phyloP scores from a whole-genome alignment of 257 asterid species.

The Ajuga chamaepitys region DNA sequence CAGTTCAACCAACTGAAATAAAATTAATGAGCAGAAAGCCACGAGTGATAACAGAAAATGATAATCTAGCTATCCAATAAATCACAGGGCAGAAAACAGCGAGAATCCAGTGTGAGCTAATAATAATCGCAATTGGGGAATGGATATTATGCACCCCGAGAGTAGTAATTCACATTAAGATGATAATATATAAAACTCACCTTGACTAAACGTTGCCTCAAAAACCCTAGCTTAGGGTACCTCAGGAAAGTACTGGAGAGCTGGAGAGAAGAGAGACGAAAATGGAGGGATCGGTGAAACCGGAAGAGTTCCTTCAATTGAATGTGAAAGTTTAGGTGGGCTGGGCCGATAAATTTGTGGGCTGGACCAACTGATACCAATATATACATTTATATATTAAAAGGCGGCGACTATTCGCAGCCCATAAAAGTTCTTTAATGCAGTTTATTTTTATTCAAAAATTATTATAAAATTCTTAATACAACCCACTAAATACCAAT shows the following conservation, averaged over 20 bases:
- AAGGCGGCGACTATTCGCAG: too few relatives aligned
- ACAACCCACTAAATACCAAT: too few relatives aligned
- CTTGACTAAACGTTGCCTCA: background rate
- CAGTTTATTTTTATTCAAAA: too few relatives aligned
- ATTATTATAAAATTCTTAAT: too few relatives aligned
- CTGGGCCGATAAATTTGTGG: background rate
- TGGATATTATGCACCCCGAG: background rate
- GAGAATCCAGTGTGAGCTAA: background rate
- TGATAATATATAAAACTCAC: conserved; percentile 1
- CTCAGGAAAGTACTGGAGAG: conserved; percentile 3
- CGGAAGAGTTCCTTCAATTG: background rate
- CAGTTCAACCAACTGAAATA: background rate
- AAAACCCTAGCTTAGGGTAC: conserved; percentile 25
- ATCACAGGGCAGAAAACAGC: background rate
- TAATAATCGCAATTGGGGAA: background rate
- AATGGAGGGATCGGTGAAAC: conserved; percentile 17
- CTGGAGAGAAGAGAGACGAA: background rate
- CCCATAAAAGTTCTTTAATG: too few relatives aligned
- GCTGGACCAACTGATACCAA: conserved; percentile 2
- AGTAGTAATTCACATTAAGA: background rate
- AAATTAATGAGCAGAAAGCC: background rate
- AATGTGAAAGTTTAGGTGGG: background rate
- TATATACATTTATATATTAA: too few relatives aligned
- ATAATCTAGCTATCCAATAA: background rate
- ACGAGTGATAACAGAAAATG: background rate